Evolutionary conservation across 306 rosid species (phyloP), one percentile per base, ranked within the genome.

Genomic region (Rosa rugosa): DNA sequence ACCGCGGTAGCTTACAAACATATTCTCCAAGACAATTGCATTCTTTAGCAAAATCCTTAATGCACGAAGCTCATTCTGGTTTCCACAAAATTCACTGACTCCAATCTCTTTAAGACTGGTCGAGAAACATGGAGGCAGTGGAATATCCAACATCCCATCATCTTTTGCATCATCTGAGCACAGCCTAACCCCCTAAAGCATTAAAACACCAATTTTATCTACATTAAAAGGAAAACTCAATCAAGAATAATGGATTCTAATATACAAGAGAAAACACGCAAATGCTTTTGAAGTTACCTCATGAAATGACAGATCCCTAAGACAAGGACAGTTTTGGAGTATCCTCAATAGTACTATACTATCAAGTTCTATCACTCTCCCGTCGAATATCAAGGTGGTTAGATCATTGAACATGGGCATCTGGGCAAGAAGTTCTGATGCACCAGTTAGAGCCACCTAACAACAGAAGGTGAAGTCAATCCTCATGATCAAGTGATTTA

Each of bases 11-110:
- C 36, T 31, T 31, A 31, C 36, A 31, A 31, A 31, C 36, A 31
- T 31, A 31, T 46, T 71, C 75, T 71, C 59, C 57, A 71, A 71
- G 42, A 71, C 75, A 7, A 71, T 23, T 11, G 60, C 75, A 46
- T 71, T 69, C n/a, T 69, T 47, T 4, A 46, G 42, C 75, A 71
- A 27, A 71, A 47, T 8, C 59, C 34, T 47, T 12, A 46, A 5
- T 25, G 57, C 42, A 25, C 4, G 36, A 69, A 22, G 11, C 54
- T 44, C 56, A 5, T 44, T 18, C 56, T 69, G 1, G 13, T 44
- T 6, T 22, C 56, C 73, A 6, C 5, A 6, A 23, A 70, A 45
- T 13, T 22, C 3, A 12, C 5, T 4, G 5, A 11, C 56, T 23
- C 5, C 40, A 45, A 71, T 25, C 59, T 23, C 17, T 47, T 45